Evolutionary conservation across 495 filamentous ascomycete genomes (phyloP), one percentile per base, ranked within the genome.

Genomic region (Aspergillus wentii): DNA sequence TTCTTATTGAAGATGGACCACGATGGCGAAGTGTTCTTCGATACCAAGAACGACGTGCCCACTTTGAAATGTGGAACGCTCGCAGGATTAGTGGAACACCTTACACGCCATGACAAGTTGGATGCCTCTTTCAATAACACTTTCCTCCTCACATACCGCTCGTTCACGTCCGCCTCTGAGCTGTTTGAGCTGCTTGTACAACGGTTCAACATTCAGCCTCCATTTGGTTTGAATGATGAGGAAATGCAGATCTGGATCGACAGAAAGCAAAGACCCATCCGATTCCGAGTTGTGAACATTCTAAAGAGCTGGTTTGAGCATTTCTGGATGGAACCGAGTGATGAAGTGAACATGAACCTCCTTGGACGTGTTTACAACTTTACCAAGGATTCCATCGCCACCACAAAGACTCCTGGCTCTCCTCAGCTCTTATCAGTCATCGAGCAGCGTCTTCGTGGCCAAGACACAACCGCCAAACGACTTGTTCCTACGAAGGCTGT

Each of bases 61-160:
- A 65, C 76, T 17, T 69, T 97, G 35, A 89, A 88, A 57, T 92
- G 92, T 41, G 92, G 92, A 34, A 92, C 91, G 13, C 62, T 98
- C 25, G 71, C 84, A 23, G 94, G 84, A 7, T 62, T 98, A 49
- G 94, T 97, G n/a, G 92, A 97, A 59, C 91, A 95, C 54, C 68
- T 97, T 35, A 97, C 92, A 11, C 79, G 92, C 26, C 92, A 98
- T 53, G 92, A 98, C 68, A 88, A 87, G 54, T 78, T 95, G 2
- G 94, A 98, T 57, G 82, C 88, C n/a, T 85, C 72, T 40, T 97
- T 97, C 61, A 97, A 96, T 68, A 90, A 87, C 52, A 98, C 92
- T 5, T 98, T 98, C 76, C 79, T 98, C 11, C 76, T 97, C 23
- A 98, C 94, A 3, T 98, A 97, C 56, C 78, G 85, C 37, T 98